These are phyloP conservation scores for Oxalis stricta DNA, from an alignment of 441 rosid species.

Conservation along the genomic window DNA sequence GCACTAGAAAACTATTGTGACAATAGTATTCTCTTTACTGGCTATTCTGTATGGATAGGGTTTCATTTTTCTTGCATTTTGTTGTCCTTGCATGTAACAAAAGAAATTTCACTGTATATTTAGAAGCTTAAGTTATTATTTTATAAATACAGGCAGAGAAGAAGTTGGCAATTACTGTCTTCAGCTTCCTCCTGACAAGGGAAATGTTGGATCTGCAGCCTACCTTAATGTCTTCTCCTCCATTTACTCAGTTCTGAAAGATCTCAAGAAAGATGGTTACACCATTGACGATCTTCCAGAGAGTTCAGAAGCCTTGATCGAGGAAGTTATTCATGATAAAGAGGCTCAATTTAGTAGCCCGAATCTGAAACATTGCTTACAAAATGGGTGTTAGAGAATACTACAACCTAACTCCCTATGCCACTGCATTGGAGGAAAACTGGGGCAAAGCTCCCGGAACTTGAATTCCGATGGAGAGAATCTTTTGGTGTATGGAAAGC, in stretches of 20 bases:
- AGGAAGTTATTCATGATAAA: slow-evolving; percentile 85
- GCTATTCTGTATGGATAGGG: too few species aligned
- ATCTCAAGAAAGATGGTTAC: slow-evolving; percentile 78
- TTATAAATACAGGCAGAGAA: slow-evolving; percentile 64
- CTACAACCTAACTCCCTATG: slow-evolving; percentile 72
- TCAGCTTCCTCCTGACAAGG: slow-evolving; percentile 98
- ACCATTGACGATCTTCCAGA: slow-evolving; percentile 84
- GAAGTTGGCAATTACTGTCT: slow-evolving; percentile 87
- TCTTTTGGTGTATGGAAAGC: slow-evolving; percentile 85
- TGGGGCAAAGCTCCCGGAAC: slow-evolving; percentile 99
- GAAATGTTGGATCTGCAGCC: slow-evolving; percentile 91
- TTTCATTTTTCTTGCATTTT: neutral
- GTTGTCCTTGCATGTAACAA: too few species aligned
- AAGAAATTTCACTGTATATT: neutral
- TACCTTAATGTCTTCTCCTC: slow-evolving; percentile 94
- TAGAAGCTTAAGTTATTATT: slow-evolving; percentile 5
- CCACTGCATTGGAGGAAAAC: slow-evolving; percentile 79
- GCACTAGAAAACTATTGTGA: too few species aligned
- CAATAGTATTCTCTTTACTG: too few species aligned
- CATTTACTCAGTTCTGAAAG: slow-evolving; percentile 77
- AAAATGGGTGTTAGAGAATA: slow-evolving; percentile 87
- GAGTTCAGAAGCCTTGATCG: slow-evolving; percentile 75
- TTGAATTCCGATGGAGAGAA: slow-evolving; percentile 90
- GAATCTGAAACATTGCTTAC: slow-evolving; percentile 73
- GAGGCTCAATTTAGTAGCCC: slow-evolving; percentile 99